Evolutionary conservation across 352 stramenopile species (phyloP).

Genomic region (Phytophthora megakarya): DNA sequence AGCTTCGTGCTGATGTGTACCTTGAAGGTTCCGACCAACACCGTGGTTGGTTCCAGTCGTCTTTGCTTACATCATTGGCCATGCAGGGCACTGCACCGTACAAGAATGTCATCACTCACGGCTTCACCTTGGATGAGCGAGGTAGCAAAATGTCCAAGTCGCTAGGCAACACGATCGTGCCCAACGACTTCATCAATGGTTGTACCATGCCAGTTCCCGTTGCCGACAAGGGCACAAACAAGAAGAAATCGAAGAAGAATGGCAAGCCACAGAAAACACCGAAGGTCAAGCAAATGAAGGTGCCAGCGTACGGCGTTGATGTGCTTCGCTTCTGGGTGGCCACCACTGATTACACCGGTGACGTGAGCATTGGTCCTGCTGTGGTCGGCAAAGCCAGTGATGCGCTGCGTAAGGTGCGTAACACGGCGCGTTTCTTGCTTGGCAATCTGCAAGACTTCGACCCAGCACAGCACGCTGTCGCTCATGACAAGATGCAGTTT

Average conservation of each 20-base stretch:
- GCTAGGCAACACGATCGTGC: conserved; percentile 96
- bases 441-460: conserved; percentile 96
- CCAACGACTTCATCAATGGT: conserved; percentile 95
- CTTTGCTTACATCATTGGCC: conserved; percentile 93
- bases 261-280: conserved; percentile 49
- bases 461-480: conserved; percentile 72
- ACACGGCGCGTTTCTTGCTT: conserved; percentile 97
- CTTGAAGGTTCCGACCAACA: conserved; percentile 98
- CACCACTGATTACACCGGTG: conserved; percentile 96
- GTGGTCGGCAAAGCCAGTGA: conserved; percentile 91
- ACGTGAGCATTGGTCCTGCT: conserved; percentile 93
- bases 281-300: conserved; percentile 64
- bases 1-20: conserved; percentile 95
- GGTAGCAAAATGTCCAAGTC: conserved; percentile 99
- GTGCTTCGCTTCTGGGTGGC: conserved; percentile 98
- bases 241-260: conserved; percentile 82
- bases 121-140: conserved; percentile 98
- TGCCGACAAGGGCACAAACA: conserved; percentile 25
- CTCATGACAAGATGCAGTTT: conserved; percentile 83
- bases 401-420: conserved; percentile 90
- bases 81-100: conserved; percentile 90
- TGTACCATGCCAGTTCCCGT: conserved; percentile 42
- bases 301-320: conserved; percentile 95
- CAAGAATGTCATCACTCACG: conserved; percentile 98
- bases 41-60: conserved; percentile 99